Conservation (phyloP, 805 yeast genomes). For the Candida morakotiae region DNA sequence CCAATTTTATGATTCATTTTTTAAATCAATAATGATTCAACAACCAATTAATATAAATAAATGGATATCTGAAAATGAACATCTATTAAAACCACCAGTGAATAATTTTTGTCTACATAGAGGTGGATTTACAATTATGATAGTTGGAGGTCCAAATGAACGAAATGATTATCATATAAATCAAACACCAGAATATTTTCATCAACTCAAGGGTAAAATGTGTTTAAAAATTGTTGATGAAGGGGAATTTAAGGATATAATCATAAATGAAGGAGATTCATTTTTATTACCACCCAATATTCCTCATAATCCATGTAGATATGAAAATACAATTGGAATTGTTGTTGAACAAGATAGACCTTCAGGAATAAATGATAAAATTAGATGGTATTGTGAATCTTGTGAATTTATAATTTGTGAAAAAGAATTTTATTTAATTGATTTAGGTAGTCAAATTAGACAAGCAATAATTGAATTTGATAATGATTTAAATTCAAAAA, state of each 20-base stretch:
- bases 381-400: slow-evolving; percentile 82
- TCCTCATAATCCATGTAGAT: slow-evolving; percentile 90
- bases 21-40: slow-evolving; percentile 48
- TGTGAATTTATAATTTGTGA: slow-evolving; percentile 69
- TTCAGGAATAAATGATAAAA: slow-evolving; percentile 57
- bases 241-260: slow-evolving; percentile 69
- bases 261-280: slow-evolving; percentile 83
- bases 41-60: slow-evolving; percentile 71
- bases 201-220: slow-evolving; percentile 85
- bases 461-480: slow-evolving; percentile 74
- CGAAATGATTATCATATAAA: slow-evolving; percentile 91
- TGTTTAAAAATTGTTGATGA: slow-evolving; percentile 69
- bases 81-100: slow-evolving; percentile 84
- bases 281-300: slow-evolving; percentile 78
- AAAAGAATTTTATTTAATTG: slow-evolving; percentile 66
- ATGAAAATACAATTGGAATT: slow-evolving; percentile 78
- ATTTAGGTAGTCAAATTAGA: slow-evolving; percentile 88
- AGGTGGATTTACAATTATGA: slow-evolving; percentile 92
- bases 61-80: slow-evolving; percentile 79
- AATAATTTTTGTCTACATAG: slow-evolving; percentile 86
- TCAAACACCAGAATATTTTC: slow-evolving; percentile 92
- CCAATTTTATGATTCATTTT: too few relatives aligned
- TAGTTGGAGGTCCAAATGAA: slow-evolving; percentile 94
- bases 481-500: slow-evolving; percentile 54
- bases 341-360: slow-evolving; percentile 94